Base-by-base conservation (phyloP, 2,329 filamentous ascomycete genomes). In the Thermoascus crustaceus region DNA sequence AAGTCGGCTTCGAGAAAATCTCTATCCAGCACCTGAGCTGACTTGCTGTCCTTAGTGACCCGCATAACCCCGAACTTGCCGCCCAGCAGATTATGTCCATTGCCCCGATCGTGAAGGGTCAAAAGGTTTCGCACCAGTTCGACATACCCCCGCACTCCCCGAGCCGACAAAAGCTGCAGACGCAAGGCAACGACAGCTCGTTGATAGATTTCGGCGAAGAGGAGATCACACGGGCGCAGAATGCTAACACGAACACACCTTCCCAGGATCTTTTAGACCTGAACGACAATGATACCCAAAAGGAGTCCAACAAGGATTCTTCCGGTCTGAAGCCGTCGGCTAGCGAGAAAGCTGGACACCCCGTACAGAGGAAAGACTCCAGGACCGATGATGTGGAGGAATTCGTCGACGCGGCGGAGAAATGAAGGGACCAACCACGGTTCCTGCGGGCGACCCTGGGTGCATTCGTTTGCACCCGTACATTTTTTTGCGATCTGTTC, bases 1-100 rank as follows among this genome's bases (percentile, higher is more conserved):
- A 63, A 60, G 76, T 59, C 30, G 34, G 25, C 2, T 21, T 16
- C 18, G 32, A 16, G 5, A 24, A 30, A 14, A 21, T 24, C 16
- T 20, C 20, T 14, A 10, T 7, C 31, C n/a, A 14, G 19, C n/a
- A n/a, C n/a, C n/a, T n/a, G 11, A 13, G 8, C 30, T 35, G 30
- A 37, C 32, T 13, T 6, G 16, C 19, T 10, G 19, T 24, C 9
- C 13, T 18, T 40, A 80, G 76, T 45, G 79, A 88, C 48, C 70
- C 69, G 30, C 63, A 73, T 17, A 75, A 81, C 3, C 76, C 85
- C 1, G 67, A 82, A 47, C 72, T 82, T 46, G 80, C 86, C 52
- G 72, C 76, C 4, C 74, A 93, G 53, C 89, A 96, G 57, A 87
- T 96, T 37, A 70, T 93, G 49, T 73, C 82, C 16, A 87, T 96